Evolutionary conservation across 1,139 yeast species (phyloP), one percentile per base, ranked within the genome.

Genomic region (Geotrichum candidum): DNA sequence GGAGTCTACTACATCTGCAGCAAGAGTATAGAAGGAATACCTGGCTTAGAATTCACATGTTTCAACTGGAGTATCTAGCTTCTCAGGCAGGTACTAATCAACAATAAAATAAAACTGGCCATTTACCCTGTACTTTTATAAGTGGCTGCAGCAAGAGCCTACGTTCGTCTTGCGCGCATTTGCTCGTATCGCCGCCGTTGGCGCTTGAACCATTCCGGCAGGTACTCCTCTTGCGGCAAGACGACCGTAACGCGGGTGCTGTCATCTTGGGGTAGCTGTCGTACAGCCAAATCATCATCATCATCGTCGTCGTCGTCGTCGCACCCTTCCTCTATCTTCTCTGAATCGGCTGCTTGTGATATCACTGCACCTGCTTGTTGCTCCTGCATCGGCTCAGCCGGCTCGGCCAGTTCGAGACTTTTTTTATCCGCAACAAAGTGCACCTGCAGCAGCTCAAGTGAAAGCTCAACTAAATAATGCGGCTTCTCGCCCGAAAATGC

Each of bases 401-500:
- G 50, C 46, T 38, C 54, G 64, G 9, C 56, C 66, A 46, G 51
- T 54, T 52, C 48, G 58, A 50, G 27, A 60, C 64, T 35, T n/a
- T 61, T 61, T 4, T 54, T 51, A 35, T 54, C 48, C 23, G 57
- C 64, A 61, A 59, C 57, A 18, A 58, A 61, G 33, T 51, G 53
- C 31, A 68, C 56, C 25, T 84, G 83, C 4, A 89, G 77, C 66
- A 90, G 74, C 69, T 92, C 98, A 57, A 92, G 74, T 69, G 88
- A 90, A 11, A 87, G 87, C 70, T 92, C 97, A 4, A 94, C 91
- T 70, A 82, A 84, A 72, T 90, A 91, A 68, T 85, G 89, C 38
- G 87, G 79, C 68, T 88, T 86, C 64, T 84, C 84, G 45, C 91
- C 88, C 1, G 90, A 81, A 73, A 85, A 89, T 9, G 88, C 81